phyloP scores from a whole-genome alignment of 805 yeast species.

The Metschnikowia colocasiae region DNA sequence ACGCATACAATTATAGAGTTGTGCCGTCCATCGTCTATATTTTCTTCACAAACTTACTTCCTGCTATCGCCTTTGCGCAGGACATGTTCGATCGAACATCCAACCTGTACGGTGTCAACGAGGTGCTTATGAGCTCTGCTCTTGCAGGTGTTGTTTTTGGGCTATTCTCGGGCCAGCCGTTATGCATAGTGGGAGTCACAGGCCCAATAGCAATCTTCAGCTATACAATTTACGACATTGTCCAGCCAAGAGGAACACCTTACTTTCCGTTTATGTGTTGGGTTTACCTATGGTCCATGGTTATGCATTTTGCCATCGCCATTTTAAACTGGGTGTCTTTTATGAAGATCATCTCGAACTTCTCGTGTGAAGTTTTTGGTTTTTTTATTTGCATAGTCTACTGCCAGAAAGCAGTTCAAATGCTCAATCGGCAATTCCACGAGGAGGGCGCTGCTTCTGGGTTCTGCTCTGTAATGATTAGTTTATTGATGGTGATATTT shows the following conservation, averaged over 20 bases:
- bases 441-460: conserved; percentile 45
- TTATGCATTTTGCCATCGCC: conserved; percentile 73
- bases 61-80: conserved; percentile 94
- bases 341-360: conserved; percentile 69
- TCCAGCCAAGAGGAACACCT: conserved; percentile 49
- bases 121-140: conserved; percentile 77
- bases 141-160: conserved; percentile 90
- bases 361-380: conserved; percentile 91
- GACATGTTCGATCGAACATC: conserved; percentile 93
- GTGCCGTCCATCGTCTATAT: conserved; percentile 80
- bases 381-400: conserved; percentile 84
- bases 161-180: conserved; percentile 79
- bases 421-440: conserved; percentile 66
- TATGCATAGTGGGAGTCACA: conserved; percentile 94
- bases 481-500: conserved; percentile 69
- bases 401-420: conserved; percentile 86
- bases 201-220: conserved; percentile 93
- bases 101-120: conserved; percentile 87
- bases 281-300: conserved; percentile 89
- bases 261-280: conserved; percentile 94
- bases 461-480: conserved; percentile 70
- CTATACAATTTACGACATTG: conserved; percentile 78
- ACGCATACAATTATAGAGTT: conserved; percentile 81
- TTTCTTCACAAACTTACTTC: conserved; percentile 84
- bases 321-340: conserved; percentile 62